Evolutionary conservation across 441 rosid genomes (phyloP), one percentile per base, ranked within the genome.

Genomic region (Manihot esculenta): DNA sequence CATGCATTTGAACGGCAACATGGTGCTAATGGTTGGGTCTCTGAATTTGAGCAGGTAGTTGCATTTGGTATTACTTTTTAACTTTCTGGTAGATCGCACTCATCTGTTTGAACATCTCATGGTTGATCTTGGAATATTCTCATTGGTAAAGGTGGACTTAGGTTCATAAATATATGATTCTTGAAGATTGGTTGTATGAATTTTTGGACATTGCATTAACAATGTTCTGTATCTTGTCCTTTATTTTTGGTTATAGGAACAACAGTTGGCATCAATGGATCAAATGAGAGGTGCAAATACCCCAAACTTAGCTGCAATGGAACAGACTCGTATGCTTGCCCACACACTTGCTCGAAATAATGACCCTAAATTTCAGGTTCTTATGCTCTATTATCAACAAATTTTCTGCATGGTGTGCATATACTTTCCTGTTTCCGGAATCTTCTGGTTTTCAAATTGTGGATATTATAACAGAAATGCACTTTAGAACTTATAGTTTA

Each of bases 351-450:
- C 96, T 72, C 97, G 87, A 82, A 92, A 93, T 68, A 78, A 83
- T 72, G 93, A 93, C 71, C 99, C 98, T 4, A 95, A 95, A 80
- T 95, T 92, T 86, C 99, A 95, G 97, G 99, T 95, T 78, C 51
- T 20, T 72, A 54, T 71, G 23, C 64, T 58, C 68, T 63, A 33
- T 48, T 49, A 67, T 59, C 60, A 49, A 35, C 74, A 35, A 45
- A 23, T 68, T 48, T 68, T 55, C 47, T 66, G 18, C 55, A 44
- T 45, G 18, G 49, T 35, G n/a, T 58, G 55, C 69, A 70, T 61
- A 27, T 70, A 62, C 68, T 62, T 70, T 71, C 47, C 23, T 48
- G 48, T 66, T 74, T 74, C 30, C 51, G 55, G 47, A 55, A 23
- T 64, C 58, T 38, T 65, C 35, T 5, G 7, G 4, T 38, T 51